Conservation (phyloP, 306 rosid genomes). For the Ochetophila trinervis region DNA sequence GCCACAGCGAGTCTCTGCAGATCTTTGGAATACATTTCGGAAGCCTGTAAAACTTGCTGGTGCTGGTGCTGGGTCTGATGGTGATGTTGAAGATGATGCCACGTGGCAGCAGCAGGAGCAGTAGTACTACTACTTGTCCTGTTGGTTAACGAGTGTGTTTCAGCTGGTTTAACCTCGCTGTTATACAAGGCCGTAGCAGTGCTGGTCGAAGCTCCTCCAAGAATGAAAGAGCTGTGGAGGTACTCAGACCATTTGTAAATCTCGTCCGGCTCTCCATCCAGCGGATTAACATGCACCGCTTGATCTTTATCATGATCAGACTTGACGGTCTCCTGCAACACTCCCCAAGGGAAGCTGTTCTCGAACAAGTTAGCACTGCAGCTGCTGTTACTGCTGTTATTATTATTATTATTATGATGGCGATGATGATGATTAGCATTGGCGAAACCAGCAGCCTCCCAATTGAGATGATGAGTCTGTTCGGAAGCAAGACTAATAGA, state of each 20-base stretch:
- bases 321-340: constrained; percentile 35
- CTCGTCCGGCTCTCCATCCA: constrained; percentile 43
- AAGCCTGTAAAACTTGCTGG: constrained; percentile 36
- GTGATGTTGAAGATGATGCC: constrained; percentile 15
- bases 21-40: constrained; percentile 62
- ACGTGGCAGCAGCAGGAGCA: neutral
- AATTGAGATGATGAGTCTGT: constrained; percentile 32
- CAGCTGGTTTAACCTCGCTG: constrained; percentile 47
- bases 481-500: constrained; percentile 49
- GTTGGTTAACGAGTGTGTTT: constrained; percentile 29
- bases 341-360: constrained; percentile 22
- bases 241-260: constrained; percentile 80
- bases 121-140: neutral
- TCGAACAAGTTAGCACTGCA: constrained; percentile 32
- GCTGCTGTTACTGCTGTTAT: constrained; percentile 39
- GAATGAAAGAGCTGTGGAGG: constrained; percentile 45
- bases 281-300: constrained; percentile 14
- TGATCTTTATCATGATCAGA: constrained; percentile 10
- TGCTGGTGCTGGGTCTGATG: constrained; percentile 14
- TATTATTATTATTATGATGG: constrained; percentile 22
- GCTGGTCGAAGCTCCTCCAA: constrained; percentile 25
- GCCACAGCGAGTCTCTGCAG: constrained; percentile 75
- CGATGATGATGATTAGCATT: too few relatives aligned
- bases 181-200: constrained; percentile 28
- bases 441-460: constrained; percentile 32